A percentile compares a stretch with the other conserved stretches of the same genome.
Conservation (phyloP, 768 basidiomycete genomes). For the Suillus subalutaceus region DNA sequence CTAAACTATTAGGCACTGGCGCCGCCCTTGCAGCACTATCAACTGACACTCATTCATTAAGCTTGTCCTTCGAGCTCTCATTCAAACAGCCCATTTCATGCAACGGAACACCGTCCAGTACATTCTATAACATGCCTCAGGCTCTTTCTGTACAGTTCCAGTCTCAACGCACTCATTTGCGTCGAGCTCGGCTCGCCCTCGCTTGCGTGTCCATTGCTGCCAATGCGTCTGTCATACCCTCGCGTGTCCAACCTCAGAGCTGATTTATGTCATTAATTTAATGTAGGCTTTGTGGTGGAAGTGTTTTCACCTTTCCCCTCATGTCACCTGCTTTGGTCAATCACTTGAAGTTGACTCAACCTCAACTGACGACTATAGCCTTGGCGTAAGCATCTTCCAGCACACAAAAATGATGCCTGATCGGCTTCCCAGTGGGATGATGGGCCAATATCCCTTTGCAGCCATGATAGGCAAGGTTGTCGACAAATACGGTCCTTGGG, state of each 20-base stretch:
- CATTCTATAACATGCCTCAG: not conserved
- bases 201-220: conserved; percentile 58
- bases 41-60: not conserved
- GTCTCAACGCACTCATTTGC: conserved; percentile 18
- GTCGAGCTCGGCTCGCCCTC: conserved; percentile 30
- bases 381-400: conserved; percentile 56
- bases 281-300: conserved; percentile 73
- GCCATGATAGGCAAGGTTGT: conserved; percentile 69
- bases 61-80: not conserved
- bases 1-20: too few relatives aligned
- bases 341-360: conserved; percentile 67
- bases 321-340: conserved; percentile 64
- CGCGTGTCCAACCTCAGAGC: not conserved
- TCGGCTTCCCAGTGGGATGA: conserved; percentile 61
- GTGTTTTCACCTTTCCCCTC: conserved; percentile 78
- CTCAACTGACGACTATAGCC: conserved; percentile 77
- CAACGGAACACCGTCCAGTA: not conserved
- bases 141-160: not conserved
- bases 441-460: conserved; percentile 79
- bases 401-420: conserved; percentile 10
- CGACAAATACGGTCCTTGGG: conserved; percentile 68
- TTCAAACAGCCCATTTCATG: not conserved
- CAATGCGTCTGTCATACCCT: conserved; percentile 56
- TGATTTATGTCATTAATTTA: not conserved
- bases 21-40: not conserved